A percentile compares a stretch with the other conserved stretches of the same genome.
Evolutionary conservation across 345 rosid species (phyloP).

Genomic region (Dovyalis caffra): DNA sequence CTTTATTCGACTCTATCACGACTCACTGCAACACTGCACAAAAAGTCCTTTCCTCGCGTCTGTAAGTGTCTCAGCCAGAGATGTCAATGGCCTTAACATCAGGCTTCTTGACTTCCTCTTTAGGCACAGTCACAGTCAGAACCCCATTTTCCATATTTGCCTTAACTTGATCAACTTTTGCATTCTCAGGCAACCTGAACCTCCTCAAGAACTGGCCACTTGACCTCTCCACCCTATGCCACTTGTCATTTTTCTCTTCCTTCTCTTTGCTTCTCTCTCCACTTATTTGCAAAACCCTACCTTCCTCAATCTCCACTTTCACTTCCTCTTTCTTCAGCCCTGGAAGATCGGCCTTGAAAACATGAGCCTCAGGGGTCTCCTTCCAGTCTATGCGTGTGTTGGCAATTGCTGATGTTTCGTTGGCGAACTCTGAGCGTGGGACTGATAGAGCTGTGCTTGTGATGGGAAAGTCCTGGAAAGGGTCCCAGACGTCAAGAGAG

Average conservation of each 20-base stretch:
- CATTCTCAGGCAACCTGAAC: conserved; percentile 15
- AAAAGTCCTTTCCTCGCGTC: background rate
- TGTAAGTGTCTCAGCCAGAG: background rate
- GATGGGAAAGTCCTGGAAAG: conserved; percentile 9
- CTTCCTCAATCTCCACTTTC: conserved; percentile 1
- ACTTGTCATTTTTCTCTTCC: conserved; percentile 10
- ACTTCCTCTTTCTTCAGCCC: conserved; percentile 14
- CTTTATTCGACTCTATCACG: background rate
- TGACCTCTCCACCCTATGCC: conserved; percentile 2
- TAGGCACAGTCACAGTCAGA: background rate
- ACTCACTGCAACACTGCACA: background rate
- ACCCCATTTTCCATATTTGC: conserved; percentile 11
- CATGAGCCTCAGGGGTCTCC: background rate
- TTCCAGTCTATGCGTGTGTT: conserved; percentile 1
- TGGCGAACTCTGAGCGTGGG: conserved; percentile 6
- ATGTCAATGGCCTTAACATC: background rate
- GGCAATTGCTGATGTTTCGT: background rate
- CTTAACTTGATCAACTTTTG: conserved; percentile 2
- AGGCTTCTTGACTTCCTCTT: background rate
- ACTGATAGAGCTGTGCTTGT: background rate
- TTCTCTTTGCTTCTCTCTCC: conserved; percentile 3
- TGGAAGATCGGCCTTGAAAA: conserved; percentile 4
- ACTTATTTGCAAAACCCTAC: conserved; percentile 6
- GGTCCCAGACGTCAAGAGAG: conserved; percentile 14
- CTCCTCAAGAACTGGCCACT: conserved; percentile 8